These are phyloP conservation scores for Phoma sp. DNA, from an alignment of 2,329 filamentous ascomycete species.

Conservation along the genomic window DNA sequence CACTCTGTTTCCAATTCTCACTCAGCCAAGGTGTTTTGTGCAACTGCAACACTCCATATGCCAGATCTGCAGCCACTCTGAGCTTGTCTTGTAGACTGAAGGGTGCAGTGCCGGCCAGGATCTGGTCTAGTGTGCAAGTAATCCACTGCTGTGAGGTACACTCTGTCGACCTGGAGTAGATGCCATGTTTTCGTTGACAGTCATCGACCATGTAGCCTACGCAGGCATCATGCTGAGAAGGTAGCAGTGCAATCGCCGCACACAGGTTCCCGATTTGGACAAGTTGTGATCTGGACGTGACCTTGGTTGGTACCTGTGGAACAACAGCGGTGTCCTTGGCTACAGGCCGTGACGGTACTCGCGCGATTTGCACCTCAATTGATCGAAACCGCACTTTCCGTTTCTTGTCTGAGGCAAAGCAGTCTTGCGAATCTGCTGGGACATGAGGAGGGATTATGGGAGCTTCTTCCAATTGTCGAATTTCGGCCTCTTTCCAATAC, in stretches of 20 bases:
- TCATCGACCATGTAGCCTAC: conserved; percentile 13
- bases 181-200: too few species aligned
- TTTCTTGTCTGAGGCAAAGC: too few species aligned
- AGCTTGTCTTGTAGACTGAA: conserved; percentile 23
- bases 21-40: conserved; percentile 32
- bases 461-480: too few species aligned
- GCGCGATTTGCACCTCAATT: too few species aligned
- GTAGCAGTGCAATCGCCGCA: conserved; percentile 15
- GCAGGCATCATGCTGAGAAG: conserved; percentile 21
- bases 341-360: neutral
- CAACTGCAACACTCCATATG: conserved; percentile 29
- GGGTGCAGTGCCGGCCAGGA: conserved; percentile 7
- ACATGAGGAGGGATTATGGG: too few species aligned
- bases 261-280: conserved; percentile 25
- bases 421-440: too few species aligned
- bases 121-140: conserved; percentile 18
- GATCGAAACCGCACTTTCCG: too few species aligned
- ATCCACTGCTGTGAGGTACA: conserved; percentile 18
- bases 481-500: too few species aligned
- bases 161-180: conserved; percentile 2
- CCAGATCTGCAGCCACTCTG: conserved; percentile 24
- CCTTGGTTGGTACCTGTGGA: too few species aligned
- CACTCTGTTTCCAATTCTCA: conserved; percentile 23
- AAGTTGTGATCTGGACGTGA: neutral
- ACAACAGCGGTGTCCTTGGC: neutral